Conservation (phyloP, 1,284 basidiomycete genomes). For the Irpex sp. region DNA sequence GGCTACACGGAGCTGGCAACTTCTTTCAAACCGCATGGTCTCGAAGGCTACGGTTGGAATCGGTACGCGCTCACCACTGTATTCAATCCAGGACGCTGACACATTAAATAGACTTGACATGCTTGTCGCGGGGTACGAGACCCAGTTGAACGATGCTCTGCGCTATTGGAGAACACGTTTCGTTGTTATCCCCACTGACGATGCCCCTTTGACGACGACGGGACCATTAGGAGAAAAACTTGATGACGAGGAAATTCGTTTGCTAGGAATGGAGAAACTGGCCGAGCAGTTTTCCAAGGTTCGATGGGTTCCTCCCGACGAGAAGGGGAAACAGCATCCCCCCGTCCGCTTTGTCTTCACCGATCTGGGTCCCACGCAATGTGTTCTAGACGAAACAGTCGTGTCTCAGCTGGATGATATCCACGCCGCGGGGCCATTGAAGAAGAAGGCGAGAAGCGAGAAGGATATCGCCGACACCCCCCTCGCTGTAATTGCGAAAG, state of each 20-base stretch:
- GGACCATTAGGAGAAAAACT: constrained; percentile 68
- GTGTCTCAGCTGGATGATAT: constrained; percentile 79
- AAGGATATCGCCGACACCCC: constrained; percentile 65
- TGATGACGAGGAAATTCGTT: constrained; percentile 83
- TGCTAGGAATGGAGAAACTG: constrained; percentile 89
- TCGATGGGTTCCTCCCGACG: constrained; percentile 71
- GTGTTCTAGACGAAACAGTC: constrained; percentile 73
- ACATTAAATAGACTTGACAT: constrained; percentile 56
- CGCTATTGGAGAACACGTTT: constrained; percentile 97
- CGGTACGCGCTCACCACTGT: constrained; percentile 40
- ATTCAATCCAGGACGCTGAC: background rate
- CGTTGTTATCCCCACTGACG: constrained; percentile 84
- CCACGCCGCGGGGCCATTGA: constrained; percentile 67
- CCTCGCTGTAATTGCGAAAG: constrained; percentile 60
- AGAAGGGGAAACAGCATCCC: constrained; percentile 45
- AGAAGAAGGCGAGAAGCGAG: constrained; percentile 76
- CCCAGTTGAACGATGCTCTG: constrained; percentile 75
- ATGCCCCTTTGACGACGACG: constrained; percentile 52
- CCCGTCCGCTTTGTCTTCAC: constrained; percentile 76
- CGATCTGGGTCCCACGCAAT: constrained; percentile 77
- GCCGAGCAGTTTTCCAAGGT: constrained; percentile 84
- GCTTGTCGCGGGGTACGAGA: constrained; percentile 85
- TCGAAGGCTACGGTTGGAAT: constrained; percentile 84
- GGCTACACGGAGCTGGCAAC: constrained; percentile 83
- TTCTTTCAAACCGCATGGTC: constrained; percentile 74